A percentile compares a stretch with the other conserved stretches of the same genome.
Evolutionary conservation across 225 moss, liverwort and hornwort species (phyloP).

Genomic region (Physcomitrellopsis africana): DNA sequence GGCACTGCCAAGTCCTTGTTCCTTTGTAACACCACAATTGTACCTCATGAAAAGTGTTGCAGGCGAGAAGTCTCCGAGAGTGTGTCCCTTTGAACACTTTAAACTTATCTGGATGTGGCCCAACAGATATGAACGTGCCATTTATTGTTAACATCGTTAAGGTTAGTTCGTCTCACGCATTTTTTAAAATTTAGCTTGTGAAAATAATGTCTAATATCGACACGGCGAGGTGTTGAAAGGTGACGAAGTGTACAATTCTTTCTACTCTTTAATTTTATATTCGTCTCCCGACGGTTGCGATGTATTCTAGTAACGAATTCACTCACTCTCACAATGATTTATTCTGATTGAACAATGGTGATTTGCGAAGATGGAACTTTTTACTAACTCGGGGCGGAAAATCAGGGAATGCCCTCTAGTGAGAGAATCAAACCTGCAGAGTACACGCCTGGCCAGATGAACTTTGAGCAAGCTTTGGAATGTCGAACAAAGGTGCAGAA

Average conservation of each 20-base stretch:
- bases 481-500: constrained; percentile 46
- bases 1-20: constrained; percentile 16
- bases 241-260: too few species aligned
- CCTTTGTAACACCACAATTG: constrained; percentile 19
- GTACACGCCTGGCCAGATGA: constrained; percentile 30
- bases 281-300: too few species aligned
- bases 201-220: not conserved
- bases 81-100: constrained; percentile 42
- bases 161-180: constrained; percentile 16
- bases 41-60: constrained; percentile 34
- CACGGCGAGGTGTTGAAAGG: too few species aligned
- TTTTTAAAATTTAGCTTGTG: not conserved
- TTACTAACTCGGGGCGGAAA: not conserved
- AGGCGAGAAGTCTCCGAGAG: constrained; percentile 46
- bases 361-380: not conserved
- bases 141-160: constrained; percentile 43
- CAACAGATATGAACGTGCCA: constrained; percentile 45
- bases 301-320: not conserved
- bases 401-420: constrained; percentile 32
- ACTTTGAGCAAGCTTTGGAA: constrained; percentile 30
- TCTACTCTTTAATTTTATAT: too few species aligned
- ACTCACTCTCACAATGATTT: not conserved
- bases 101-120: constrained; percentile 41
- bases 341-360: not conserved
- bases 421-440: constrained; percentile 21